A percentile compares a stretch with the other conserved stretches of the same genome.
Evolutionary conservation across 1,284 basidiomycete genomes (phyloP).

Genomic region (Ustilago hordei): DNA sequence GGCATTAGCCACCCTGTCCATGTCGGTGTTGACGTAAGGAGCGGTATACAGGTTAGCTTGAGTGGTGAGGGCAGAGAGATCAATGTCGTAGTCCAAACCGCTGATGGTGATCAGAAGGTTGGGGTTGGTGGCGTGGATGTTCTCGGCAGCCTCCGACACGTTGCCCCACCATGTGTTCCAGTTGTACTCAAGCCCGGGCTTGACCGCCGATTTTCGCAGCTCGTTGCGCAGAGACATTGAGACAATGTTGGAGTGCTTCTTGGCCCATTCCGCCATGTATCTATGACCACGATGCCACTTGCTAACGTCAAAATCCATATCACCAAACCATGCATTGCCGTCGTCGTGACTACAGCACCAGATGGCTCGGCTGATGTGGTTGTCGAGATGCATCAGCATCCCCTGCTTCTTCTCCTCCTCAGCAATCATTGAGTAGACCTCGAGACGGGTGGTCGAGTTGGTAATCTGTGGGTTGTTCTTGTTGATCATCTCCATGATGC

Average conservation of each 20-base stretch:
- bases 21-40: conserved; percentile 27
- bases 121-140: conserved; percentile 41
- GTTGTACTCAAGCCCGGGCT: conserved; percentile 35
- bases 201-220: conserved; percentile 32
- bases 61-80: conserved; percentile 34
- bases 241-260: conserved; percentile 46
- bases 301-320: conserved; percentile 31
- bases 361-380: conserved; percentile 40
- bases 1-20: conserved; percentile 29
- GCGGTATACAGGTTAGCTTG: conserved; percentile 34
- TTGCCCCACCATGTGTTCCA: conserved; percentile 49
- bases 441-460: conserved; percentile 34
- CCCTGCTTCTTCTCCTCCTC: conserved; percentile 42
- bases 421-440: conserved; percentile 32
- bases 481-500: conserved; percentile 40
- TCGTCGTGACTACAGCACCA: conserved; percentile 52
- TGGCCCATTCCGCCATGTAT: conserved; percentile 52
- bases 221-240: conserved; percentile 50
- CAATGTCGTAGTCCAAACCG: conserved; percentile 49
- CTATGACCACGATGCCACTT: conserved; percentile 44
- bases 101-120: conserved; percentile 51
- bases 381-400: conserved; percentile 47
- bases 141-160: conserved; percentile 39
- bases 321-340: conserved; percentile 49
- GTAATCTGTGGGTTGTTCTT: conserved; percentile 35